Conservation (phyloP, 331 rosid genomes). For the Telfairia occidentalis region DNA sequence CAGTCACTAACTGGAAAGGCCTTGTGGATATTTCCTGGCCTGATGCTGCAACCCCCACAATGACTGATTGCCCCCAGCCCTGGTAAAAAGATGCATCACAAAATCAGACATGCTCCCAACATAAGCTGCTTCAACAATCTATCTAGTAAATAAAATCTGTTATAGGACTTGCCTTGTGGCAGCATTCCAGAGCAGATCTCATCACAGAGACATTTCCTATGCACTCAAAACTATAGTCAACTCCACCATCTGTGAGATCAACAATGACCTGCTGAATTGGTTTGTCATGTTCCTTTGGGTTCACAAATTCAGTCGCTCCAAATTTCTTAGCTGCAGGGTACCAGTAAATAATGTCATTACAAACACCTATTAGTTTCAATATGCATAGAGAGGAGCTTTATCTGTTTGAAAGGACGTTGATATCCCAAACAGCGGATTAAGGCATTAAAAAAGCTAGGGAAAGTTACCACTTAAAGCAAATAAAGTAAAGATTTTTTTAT, state of each 20-base stretch:
- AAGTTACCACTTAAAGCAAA: not conserved
- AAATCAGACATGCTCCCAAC: not conserved
- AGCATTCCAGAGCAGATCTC: slow-evolving; percentile 94
- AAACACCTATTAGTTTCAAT: not conserved
- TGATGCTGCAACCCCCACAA: slow-evolving; percentile 95
- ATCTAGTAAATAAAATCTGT: not conserved
- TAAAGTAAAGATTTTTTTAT: not conserved
- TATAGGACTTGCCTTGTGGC: slow-evolving; percentile 57
- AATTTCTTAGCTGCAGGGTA: slow-evolving; percentile 65
- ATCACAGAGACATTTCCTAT: slow-evolving; percentile 87
- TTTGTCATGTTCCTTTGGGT: slow-evolving; percentile 87
- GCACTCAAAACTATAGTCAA: slow-evolving; percentile 95
- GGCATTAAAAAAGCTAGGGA: not conserved
- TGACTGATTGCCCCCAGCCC: slow-evolving; percentile 97
- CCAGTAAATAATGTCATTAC: not conserved
- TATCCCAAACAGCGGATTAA: not conserved
- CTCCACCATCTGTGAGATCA: slow-evolving; percentile 86
- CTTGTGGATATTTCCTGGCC: slow-evolving; percentile 89
- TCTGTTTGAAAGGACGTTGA: not conserved
- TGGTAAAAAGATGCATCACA: slow-evolving; percentile 18
- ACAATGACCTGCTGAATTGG: slow-evolving; percentile 83
- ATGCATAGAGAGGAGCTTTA: not conserved
- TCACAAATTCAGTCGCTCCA: slow-evolving; percentile 82
- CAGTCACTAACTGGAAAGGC: slow-evolving; percentile 93
- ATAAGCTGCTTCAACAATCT: not conserved